Percentiles rank a stretch among this genome's conserved stretches.
Evolutionary conservation across 148 eudicot species (phyloP).

Genomic region (Selenicereus undatus): DNA sequence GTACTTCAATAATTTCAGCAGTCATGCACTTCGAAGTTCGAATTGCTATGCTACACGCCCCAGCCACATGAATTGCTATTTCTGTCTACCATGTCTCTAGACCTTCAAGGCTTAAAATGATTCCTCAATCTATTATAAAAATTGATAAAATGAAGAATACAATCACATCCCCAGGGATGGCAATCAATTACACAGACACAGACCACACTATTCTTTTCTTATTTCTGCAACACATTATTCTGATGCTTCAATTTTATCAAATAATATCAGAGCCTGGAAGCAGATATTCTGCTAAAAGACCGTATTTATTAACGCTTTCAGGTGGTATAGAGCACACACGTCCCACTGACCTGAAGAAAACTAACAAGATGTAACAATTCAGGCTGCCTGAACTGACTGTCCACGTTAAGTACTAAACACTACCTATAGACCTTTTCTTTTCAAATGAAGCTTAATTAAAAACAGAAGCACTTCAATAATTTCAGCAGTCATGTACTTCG

Average conservation of each 20-base stretch:
- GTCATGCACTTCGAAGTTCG: neutral
- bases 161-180: neutral
- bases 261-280: too few species aligned
- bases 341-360: too few species aligned
- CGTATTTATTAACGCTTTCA: neutral
- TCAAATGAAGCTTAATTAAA: neutral
- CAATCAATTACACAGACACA: neutral
- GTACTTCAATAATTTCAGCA: neutral
- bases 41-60: neutral
- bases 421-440: neutral
- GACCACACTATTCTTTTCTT: neutral
- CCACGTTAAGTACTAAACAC: too few species aligned
- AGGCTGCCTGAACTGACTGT: too few species aligned
- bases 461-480: neutral
- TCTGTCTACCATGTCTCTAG: neutral
- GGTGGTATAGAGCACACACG: too few species aligned
- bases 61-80: neutral
- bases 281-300: neutral
- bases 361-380: too few species aligned
- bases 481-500: neutral
- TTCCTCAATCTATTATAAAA: neutral
- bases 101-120: neutral
- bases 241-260: neutral
- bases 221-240: neutral
- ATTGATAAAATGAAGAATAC: neutral